Conservation (phyloP, 305 asterid species). For the Plantago coronopus region DNA sequence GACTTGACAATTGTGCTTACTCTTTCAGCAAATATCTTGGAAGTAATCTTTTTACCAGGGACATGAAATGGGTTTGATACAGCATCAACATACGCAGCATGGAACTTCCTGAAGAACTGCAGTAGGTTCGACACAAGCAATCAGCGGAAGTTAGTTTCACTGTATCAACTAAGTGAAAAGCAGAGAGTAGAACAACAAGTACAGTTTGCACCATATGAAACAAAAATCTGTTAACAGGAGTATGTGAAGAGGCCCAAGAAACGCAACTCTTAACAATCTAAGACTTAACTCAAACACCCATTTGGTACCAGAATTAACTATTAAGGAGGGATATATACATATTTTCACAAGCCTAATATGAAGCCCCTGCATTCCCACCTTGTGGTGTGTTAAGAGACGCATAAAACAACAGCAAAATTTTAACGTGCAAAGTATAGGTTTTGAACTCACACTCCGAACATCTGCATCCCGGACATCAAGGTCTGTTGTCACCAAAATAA, state of each 20-base stretch:
- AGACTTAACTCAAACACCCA: not conserved
- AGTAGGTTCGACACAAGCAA: slow-evolving; percentile 18
- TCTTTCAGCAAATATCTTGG: slow-evolving; percentile 70
- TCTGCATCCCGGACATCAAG: slow-evolving; percentile 93
- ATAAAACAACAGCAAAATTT: not conserved
- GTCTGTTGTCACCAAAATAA: slow-evolving; percentile 85
- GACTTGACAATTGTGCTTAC: slow-evolving; percentile 75
- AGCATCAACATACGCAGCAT: slow-evolving; percentile 89
- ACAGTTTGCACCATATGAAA: not conserved
- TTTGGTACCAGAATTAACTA: not conserved
- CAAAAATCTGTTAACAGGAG: not conserved
- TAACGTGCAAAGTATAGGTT: not conserved
- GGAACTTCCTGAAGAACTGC: slow-evolving; percentile 92
- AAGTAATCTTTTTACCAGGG: slow-evolving; percentile 89
- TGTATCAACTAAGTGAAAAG: not conserved
- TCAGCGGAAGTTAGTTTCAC: slow-evolving; percentile 18
- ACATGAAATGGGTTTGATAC: slow-evolving; percentile 96
- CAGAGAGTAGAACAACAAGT: too few relatives aligned
- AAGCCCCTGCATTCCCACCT: not conserved
- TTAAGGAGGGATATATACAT: not conserved
- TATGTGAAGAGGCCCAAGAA: not conserved
- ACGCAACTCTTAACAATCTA: not conserved
- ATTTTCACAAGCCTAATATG: not conserved
- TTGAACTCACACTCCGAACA: slow-evolving; percentile 75
- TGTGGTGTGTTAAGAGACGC: slow-evolving; percentile 1